Conservation (phyloP, 2,329 filamentous ascomycete species). For the Knufia petricola region DNA sequence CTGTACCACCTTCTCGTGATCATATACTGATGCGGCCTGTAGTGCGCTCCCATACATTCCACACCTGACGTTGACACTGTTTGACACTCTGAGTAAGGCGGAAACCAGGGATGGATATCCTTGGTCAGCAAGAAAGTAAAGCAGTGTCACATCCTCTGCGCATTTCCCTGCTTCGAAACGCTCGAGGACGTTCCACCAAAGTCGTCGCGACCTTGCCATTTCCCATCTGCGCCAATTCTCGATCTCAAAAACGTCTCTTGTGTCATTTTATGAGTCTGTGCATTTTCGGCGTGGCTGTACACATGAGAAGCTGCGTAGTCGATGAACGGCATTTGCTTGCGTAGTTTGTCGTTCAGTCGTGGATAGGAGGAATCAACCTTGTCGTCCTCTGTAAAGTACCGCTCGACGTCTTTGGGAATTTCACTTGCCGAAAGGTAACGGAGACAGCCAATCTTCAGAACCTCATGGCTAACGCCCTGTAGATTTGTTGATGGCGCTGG, state of each 20-base stretch:
- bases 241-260: constrained; percentile 4
- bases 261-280: background rate
- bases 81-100: constrained; percentile 3
- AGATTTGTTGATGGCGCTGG: constrained; percentile 9
- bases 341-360: background rate
- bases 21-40: constrained; percentile 7
- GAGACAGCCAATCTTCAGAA: background rate
- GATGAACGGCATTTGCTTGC: constrained; percentile 7
- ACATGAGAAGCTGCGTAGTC: constrained; percentile 8
- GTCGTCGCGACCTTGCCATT: constrained; percentile 1
- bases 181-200: constrained; percentile 9
- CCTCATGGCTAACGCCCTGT: constrained; percentile 6
- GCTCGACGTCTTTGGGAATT: too few relatives aligned
- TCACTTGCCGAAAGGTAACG: background rate
- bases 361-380: too few relatives aligned
- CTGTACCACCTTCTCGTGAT: constrained; percentile 6
- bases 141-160: background rate
- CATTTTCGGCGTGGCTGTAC: constrained; percentile 9
- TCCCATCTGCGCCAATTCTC: background rate
- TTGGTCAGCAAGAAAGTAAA: constrained; percentile 9
- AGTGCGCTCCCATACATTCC: constrained; percentile 8
- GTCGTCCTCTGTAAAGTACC: background rate
- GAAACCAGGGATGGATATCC: background rate
- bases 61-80: constrained; percentile 4
- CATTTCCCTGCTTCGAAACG: background rate